Evolutionary conservation across 2,329 filamentous ascomycete genomes (phyloP).

Genomic region (Aspergillus tamarii): DNA sequence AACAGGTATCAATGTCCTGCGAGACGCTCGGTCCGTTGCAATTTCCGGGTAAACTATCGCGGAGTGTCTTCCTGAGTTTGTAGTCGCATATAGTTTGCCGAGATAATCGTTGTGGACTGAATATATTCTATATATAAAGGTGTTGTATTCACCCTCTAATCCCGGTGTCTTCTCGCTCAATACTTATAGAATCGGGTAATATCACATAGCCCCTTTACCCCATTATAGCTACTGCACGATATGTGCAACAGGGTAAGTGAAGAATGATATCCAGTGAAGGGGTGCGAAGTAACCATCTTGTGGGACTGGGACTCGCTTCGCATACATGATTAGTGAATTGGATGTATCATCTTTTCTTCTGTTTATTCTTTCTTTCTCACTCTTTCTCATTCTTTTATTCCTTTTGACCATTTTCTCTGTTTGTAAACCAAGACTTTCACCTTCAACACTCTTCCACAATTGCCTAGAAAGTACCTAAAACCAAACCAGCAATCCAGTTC

Average conservation of each 20-base stretch:
- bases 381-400: too few relatives aligned
- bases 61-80: not conserved
- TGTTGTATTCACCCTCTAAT: not conserved
- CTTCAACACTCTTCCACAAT: not conserved
- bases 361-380: not conserved
- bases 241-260: too few relatives aligned
- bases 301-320: not conserved
- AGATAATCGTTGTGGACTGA: not conserved
- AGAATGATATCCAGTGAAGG: not conserved
- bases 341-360: too few relatives aligned
- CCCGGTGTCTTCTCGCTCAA: not conserved
- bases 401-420: not conserved
- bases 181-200: not conserved
- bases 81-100: not conserved
- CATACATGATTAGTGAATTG: not conserved
- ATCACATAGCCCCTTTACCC: not conserved
- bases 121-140: not conserved
- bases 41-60: not conserved
- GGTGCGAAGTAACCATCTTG: not conserved
- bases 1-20: not conserved
- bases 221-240: too few relatives aligned
- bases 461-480: not conserved
- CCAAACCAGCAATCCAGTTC: not conserved
- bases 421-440: not conserved
- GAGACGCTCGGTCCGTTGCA: not conserved